phyloP scores from a whole-genome alignment of 1,139 yeast genomes.

The Dujonia santamariae region DNA sequence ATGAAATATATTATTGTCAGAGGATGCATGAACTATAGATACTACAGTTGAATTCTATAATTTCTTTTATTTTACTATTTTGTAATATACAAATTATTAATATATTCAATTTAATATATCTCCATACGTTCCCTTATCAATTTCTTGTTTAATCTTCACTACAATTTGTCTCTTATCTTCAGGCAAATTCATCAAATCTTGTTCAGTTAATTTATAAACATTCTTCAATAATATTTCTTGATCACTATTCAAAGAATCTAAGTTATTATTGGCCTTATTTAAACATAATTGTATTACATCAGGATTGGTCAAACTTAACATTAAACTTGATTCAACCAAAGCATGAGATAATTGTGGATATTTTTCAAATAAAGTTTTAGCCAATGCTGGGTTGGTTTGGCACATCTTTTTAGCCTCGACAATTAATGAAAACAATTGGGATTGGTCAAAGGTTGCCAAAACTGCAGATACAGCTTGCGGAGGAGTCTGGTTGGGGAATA shows the following conservation, averaged over 20 bases:
- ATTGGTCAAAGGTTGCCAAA: conserved; percentile 55
- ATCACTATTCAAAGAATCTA: conserved; percentile 45
- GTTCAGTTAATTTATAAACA: conserved; percentile 59
- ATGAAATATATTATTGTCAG: too few relatives aligned
- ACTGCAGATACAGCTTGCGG: conserved; percentile 62
- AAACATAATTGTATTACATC: conserved; percentile 47
- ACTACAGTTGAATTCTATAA: too few relatives aligned
- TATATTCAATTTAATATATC: background rate
- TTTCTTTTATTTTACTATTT: too few relatives aligned
- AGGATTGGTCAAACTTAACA: conserved; percentile 56
- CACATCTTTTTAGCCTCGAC: conserved; percentile 66
- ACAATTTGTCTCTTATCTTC: conserved; percentile 49
- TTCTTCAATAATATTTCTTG: conserved; percentile 52
- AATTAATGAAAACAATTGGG: conserved; percentile 53
- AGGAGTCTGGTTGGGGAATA: conserved; percentile 51
- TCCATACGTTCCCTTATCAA: conserved; percentile 48
- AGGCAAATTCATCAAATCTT: conserved; percentile 60
- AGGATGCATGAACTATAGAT: too few relatives aligned
- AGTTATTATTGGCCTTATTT: conserved; percentile 29
- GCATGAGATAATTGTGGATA: conserved; percentile 84
- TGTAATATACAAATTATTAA: background rate
- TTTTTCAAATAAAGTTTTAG: conserved; percentile 59
- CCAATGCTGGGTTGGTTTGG: conserved; percentile 57
- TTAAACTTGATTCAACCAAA: conserved; percentile 68
- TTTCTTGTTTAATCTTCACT: conserved; percentile 37